These are phyloP conservation scores for Lyophyllum shimeji DNA, from an alignment of 768 basidiomycete genomes.

Conservation along the genomic window DNA sequence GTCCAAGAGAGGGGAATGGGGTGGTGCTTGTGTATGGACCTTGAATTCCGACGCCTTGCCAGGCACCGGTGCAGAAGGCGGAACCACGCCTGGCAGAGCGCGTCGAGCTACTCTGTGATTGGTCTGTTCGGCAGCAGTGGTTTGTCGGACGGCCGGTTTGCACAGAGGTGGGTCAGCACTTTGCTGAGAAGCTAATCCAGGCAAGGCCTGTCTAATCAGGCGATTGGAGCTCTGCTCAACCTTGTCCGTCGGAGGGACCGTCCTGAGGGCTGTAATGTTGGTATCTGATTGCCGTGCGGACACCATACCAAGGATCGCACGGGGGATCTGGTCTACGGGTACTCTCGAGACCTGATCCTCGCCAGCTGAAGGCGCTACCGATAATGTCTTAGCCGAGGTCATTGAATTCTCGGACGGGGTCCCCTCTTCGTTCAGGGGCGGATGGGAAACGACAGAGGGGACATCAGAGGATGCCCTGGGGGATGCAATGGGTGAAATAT, in stretches of 20 bases:
- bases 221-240: not conserved
- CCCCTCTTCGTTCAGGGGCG: not conserved
- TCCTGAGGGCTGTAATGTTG: not conserved
- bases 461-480: not conserved
- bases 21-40: not conserved
- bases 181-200: constrained; percentile 8
- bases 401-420: not conserved
- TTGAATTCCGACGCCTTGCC: not conserved
- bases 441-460: not conserved
- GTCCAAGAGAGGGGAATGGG: not conserved
- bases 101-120: not conserved
- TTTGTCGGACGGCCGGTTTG: not conserved
- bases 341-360: not conserved
- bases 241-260: not conserved
- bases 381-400: not conserved
- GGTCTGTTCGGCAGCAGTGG: not conserved
- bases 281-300: not conserved
- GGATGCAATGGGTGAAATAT: not conserved
- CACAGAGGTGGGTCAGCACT: not conserved
- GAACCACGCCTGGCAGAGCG: constrained; percentile 10
- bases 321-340: not conserved
- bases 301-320: not conserved
- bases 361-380: not conserved
- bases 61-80: not conserved
- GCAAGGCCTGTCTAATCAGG: constrained; percentile 10